Conservation (phyloP, 768 basidiomycete species). For the Amylocystis lapponica region DNA sequence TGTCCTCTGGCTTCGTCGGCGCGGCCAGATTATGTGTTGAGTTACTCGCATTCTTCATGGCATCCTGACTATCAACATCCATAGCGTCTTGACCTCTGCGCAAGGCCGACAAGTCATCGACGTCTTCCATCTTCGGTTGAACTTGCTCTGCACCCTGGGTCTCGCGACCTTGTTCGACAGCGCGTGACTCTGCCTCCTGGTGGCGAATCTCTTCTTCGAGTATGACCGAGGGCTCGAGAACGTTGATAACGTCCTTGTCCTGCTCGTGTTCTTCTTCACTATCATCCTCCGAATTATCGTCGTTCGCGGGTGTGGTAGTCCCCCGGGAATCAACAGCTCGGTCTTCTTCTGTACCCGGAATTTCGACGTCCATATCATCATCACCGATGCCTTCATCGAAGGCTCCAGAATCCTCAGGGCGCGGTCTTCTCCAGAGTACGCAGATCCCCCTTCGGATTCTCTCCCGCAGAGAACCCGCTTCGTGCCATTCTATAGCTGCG, state of each 20-base stretch:
- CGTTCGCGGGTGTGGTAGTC: slow-evolving; percentile 23
- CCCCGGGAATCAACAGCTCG: slow-evolving; percentile 17
- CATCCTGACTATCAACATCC: slow-evolving; percentile 18
- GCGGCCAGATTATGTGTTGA: background rate
- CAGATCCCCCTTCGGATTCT: slow-evolving; percentile 62
- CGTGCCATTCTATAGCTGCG: slow-evolving; percentile 85
- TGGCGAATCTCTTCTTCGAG: slow-evolving; percentile 57
- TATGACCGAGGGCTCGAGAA: slow-evolving; percentile 45
- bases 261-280: slow-evolving; percentile 58
- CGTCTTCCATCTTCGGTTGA: slow-evolving; percentile 47
- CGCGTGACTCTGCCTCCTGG: too few species aligned
- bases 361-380: slow-evolving; percentile 1
- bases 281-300: slow-evolving; percentile 56
- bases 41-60: background rate
- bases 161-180: slow-evolving; percentile 1
- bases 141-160: slow-evolving; percentile 15
- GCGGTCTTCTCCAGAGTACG: slow-evolving; percentile 55
- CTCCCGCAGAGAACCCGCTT: slow-evolving; percentile 56
- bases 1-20: slow-evolving; percentile 2
- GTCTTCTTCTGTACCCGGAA: slow-evolving; percentile 15
- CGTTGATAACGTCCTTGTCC: slow-evolving; percentile 53
- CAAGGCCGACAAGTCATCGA: slow-evolving; percentile 49
- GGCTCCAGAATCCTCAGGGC: slow-evolving; percentile 25
- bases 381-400: slow-evolving; percentile 17
- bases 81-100: slow-evolving; percentile 23